These are phyloP conservation scores for Daedaleopsis sinensis DNA, from an alignment of 768 basidiomycete species.

Conservation along the genomic window DNA sequence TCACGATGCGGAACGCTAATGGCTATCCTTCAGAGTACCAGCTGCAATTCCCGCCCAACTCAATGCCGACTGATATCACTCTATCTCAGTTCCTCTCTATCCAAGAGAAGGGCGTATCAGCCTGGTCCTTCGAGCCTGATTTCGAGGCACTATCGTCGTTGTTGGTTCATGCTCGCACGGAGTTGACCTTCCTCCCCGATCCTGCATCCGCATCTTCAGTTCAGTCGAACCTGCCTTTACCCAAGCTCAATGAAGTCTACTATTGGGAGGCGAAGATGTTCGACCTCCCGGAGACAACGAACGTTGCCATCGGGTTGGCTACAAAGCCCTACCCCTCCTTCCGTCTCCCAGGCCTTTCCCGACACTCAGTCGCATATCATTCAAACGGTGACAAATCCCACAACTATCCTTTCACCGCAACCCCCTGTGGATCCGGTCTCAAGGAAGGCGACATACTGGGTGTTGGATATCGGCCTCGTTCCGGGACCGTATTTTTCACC, in stretches of 20 bases:
- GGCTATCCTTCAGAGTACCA: constrained; percentile 63
- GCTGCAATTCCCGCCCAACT: constrained; percentile 90
- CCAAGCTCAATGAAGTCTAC: constrained; percentile 98
- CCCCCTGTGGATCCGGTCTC: constrained; percentile 79
- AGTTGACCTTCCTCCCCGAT: constrained; percentile 97
- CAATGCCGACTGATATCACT: constrained; percentile 97
- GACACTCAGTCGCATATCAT: constrained; percentile 92
- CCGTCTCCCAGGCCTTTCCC: constrained; percentile 84
- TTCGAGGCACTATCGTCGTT: constrained; percentile 93
- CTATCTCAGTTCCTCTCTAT: constrained; percentile 98
- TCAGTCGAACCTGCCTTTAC: constrained; percentile 94
- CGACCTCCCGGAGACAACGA: constrained; percentile 87
- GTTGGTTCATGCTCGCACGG: constrained; percentile 93
- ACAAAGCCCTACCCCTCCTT: constrained; percentile 98
- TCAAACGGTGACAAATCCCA: constrained; percentile 97
- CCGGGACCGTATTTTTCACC: constrained; percentile 98
- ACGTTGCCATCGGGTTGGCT: constrained; percentile 89
- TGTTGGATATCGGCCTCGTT: constrained; percentile 93
- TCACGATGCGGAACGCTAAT: constrained; percentile 4
- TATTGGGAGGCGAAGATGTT: constrained; percentile 99
- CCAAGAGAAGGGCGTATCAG: constrained; percentile 98
- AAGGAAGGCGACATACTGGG: constrained; percentile 97
- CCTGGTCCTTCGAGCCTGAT: constrained; percentile 99
- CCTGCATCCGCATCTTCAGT: constrained; percentile 94
- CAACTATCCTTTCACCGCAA: constrained; percentile 91